Base-by-base conservation (phyloP, 2,329 filamentous ascomycete genomes). In the Pyrenophora tritici-repentis region DNA sequence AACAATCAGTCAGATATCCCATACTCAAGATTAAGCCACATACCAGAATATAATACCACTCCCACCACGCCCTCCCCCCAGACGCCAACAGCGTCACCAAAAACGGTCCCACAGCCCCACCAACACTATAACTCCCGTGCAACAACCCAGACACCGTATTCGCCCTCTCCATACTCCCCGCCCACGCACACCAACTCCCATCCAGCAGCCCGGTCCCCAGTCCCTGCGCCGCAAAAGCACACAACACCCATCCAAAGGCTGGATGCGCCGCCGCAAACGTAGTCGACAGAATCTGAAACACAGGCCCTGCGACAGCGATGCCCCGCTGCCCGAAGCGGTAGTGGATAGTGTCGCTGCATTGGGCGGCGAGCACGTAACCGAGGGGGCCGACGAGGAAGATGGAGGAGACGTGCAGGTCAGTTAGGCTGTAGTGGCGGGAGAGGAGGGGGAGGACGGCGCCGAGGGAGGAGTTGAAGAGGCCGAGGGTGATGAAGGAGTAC, bases 401-500 rank as follows among this genome's bases (percentile, higher is more conserved):
- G 6, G 76, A 63, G 2, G 78, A 79, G 0, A 79, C 77, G 17
- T 72, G 67, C 1, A 75, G 61, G 42, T 81, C 77, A 7, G 66
- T 71, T 2, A 81, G 67, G 14, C 58, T 29, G 58, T 80, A 81
- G 47, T 77, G 66, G 0, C 49, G 47, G 20, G 75, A 72, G 3
- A 78, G 66, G 2, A 73, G 63, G 0, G 68, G 70, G 0, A 77
- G 68, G 38, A 73, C 61, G 5, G 72, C 71, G 32, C 72, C 76
- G 6, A 63, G 52, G 7, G 58, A 56, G 17, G 59, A 65, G 24
- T 46, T 62, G 55, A 65, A 65, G 6, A 63, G 62, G 0, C 84
- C 84, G 66, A 83, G 80, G 1, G 83, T 78, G 4, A 83, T 62
- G 53, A 87, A 83, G 6, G 78, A 79, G 74, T 78, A 84, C 67